Base-by-base conservation (phyloP, 345 rosid genomes). In the Citrus hindsii region DNA sequence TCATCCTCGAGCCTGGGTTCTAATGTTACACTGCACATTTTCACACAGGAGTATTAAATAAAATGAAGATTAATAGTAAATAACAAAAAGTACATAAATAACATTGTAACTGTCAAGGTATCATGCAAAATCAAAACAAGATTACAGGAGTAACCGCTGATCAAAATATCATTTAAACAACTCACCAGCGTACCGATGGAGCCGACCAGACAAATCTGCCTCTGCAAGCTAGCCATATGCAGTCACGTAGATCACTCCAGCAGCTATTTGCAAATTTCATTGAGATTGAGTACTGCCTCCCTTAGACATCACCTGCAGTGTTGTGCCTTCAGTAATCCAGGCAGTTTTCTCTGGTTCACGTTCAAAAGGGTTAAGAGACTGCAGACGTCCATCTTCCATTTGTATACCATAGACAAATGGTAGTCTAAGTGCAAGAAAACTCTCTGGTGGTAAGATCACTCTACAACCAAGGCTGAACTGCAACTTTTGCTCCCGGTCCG, bases 351-450 rank as follows among this genome's bases (percentile, higher is more conserved):
- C 94, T 14, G 97, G 97, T 73, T 88, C 90, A 87, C 84, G 83
- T 75, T 86, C 90, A 14, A 86, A 87, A 35, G 94, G 90, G 68
- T 79, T 86, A 40, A 93, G 87, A 75, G 98, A 87, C 87, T 79
- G 83, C 30, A 85, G 75, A 42, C 75, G 81, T 74, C 87, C 83
- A 82, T 89, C 91, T 69, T 84, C 90, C 72, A 88, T 84, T 76
- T 83, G 91, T 56, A 86, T 86, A 74, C 98, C 98, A 82, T 90
- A 93, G 7, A 93, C 84, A 86, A 88, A 93, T 72, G 98, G 98
- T 70, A 93, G 86, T 84, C 89, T 86, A 51, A 93, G 90, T 6
- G 87, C 70, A 16, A 93, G 86, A 80, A 93, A 93, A 86, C 98
- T 92, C 82, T 92, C 97, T 6, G 92, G 92, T 21, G 98, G 98